A percentile compares a stretch with the other conserved stretches of the same genome.
Evolutionary conservation across 495 filamentous ascomycete genomes (phyloP).

Genomic region (Penicilliopsis zonata): DNA sequence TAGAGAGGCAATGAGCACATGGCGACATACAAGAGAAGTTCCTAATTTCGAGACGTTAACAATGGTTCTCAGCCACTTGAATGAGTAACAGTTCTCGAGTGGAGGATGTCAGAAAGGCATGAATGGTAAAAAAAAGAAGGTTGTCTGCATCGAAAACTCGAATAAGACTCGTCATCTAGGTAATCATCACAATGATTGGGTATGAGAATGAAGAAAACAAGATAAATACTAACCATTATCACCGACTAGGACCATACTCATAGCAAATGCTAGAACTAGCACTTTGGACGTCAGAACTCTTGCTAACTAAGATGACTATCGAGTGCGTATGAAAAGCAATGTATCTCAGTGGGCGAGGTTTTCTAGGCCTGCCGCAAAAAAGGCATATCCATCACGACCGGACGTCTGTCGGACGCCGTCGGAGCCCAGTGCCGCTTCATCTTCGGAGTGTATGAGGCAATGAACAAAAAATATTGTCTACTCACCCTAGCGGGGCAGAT

Average conservation of each 20-base stretch:
- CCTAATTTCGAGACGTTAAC: constrained; percentile 12
- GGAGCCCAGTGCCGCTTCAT: constrained; percentile 99
- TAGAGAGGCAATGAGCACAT: constrained; percentile 5
- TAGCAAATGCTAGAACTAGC: too few species aligned
- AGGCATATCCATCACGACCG: constrained; percentile 76
- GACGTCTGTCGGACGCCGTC: constrained; percentile 45
- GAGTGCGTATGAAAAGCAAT: constrained; percentile 1
- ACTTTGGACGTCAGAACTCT: too few species aligned
- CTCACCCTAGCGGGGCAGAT: too few species aligned
- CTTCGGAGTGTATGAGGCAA: constrained; percentile 35
- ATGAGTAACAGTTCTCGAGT: constrained; percentile 1
- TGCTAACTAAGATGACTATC: background rate
- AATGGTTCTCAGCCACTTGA: background rate
- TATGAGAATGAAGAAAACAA: constrained; percentile 4
- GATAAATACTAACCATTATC: too few species aligned
- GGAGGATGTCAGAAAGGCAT: constrained; percentile 38
- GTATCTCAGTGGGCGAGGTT: constrained; percentile 97
- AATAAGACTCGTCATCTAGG: constrained; percentile 54
- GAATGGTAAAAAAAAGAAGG: constrained; percentile 43
- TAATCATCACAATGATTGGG: constrained; percentile 33
- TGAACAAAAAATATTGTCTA: constrained; percentile 4
- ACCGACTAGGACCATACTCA: too few species aligned
- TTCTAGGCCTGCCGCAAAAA: constrained; percentile 99
- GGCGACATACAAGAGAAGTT: constrained; percentile 19
- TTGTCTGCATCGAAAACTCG: constrained; percentile 50